Evolutionary conservation across 2,329 filamentous ascomycete genomes (phyloP).

Genomic region (Pseudophaeomoniella oleicola): DNA sequence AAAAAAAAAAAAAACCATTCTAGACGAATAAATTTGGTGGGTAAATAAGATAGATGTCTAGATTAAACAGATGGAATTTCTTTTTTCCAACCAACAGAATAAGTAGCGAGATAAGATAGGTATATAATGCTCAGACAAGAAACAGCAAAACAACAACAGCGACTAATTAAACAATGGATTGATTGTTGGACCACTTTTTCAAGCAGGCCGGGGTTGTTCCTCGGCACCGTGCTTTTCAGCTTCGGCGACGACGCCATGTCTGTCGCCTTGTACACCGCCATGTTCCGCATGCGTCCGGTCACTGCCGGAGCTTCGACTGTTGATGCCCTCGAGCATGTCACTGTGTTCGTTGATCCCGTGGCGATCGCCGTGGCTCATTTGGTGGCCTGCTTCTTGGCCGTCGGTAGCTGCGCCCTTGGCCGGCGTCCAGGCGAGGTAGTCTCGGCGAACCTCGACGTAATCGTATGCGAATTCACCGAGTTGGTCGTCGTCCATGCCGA

Average conservation of each 20-base stretch:
- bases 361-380: slow-evolving; percentile 42
- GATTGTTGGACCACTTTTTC: no score
- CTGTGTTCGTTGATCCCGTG: slow-evolving; percentile 47
- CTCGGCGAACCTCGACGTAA: slow-evolving; percentile 35
- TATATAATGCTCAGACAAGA: no score
- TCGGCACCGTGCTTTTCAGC: slow-evolving; percentile 2
- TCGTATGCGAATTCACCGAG: slow-evolving; percentile 37
- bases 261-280: slow-evolving; percentile 26
- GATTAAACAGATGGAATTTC: no score
- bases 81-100: no score
- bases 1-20: no score
- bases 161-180: no score
- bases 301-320: slow-evolving; percentile 25
- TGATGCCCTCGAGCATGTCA: slow-evolving; percentile 46
- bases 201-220: no score
- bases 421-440: slow-evolving; percentile 36
- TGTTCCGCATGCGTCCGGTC: slow-evolving; percentile 26
- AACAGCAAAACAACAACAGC: no score
- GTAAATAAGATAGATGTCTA: no score
- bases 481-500: slow-evolving; percentile 44
- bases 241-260: slow-evolving; percentile 10
- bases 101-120: no score
- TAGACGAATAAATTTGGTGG: no score
- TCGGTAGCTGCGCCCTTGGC: slow-evolving; percentile 24
- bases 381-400: slow-evolving; percentile 29